phyloP scores from a whole-genome alignment of 345 rosid species.

The Euphorbia tirucalli region DNA sequence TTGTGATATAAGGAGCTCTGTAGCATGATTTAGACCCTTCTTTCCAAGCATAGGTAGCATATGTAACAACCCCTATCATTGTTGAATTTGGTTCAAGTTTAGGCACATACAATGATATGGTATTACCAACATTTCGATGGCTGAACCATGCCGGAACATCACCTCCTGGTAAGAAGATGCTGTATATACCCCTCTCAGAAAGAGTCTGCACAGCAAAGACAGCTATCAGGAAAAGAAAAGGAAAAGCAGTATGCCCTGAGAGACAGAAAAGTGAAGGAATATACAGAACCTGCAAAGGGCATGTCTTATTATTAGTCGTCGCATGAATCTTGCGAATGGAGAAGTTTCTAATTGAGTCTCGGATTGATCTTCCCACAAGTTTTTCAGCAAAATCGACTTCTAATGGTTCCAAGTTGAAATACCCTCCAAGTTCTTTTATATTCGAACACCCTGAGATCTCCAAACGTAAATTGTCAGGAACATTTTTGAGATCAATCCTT shows the following conservation, averaged over 20 bases:
- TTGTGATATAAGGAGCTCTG: background rate
- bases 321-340: background rate
- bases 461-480: background rate
- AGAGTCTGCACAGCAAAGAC: background rate
- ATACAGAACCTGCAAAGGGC: slow-evolving; percentile 3
- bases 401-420: slow-evolving; percentile 16
- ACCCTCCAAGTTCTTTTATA: slow-evolving; percentile 9
- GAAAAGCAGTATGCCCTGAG: background rate
- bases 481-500: background rate
- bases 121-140: slow-evolving; percentile 2
- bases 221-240: background rate
- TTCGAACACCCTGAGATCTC: background rate
- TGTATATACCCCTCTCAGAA: slow-evolving; percentile 11
- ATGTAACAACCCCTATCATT: background rate
- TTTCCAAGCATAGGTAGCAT: background rate
- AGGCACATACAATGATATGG: slow-evolving; percentile 1
- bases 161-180: background rate
- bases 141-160: slow-evolving; percentile 13
- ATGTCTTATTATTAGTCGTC: background rate
- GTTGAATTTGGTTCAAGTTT: background rate
- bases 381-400: slow-evolving; percentile 1
- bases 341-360: background rate
- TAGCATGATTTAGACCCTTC: background rate
- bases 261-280: background rate
- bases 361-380: background rate